These are phyloP conservation scores for Plectosphaerella sp. DNA, from an alignment of 2,329 filamentous ascomycete genomes.

Conservation along the genomic window DNA sequence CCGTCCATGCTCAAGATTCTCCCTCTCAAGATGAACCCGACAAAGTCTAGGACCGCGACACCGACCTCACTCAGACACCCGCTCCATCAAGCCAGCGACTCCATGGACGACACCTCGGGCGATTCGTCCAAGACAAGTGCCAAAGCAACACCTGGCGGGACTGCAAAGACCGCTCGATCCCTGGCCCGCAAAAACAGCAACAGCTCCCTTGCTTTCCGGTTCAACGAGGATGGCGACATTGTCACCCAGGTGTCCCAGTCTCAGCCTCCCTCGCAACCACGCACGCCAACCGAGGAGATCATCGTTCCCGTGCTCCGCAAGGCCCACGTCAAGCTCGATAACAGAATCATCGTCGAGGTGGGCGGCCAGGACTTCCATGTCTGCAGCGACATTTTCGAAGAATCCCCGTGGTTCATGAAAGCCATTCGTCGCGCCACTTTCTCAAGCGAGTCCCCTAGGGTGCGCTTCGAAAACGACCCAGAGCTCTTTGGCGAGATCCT, in stretches of 20 bases:
- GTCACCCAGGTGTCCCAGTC: neutral
- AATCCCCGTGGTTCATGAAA: slow-evolving; percentile 7
- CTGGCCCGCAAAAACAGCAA: too few relatives aligned
- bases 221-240: neutral
- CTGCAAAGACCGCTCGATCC: too few relatives aligned
- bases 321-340: neutral
- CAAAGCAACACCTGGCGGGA: too few relatives aligned
- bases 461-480: slow-evolving; percentile 32
- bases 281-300: neutral
- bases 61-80: too few relatives aligned
- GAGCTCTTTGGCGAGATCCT: slow-evolving; percentile 29
- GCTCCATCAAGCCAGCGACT: too few relatives aligned
- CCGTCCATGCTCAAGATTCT: too few relatives aligned
- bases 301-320: neutral
- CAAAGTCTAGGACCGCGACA: too few relatives aligned
- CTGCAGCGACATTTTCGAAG: slow-evolving; percentile 6
- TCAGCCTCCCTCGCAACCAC: neutral
- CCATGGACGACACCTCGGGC: too few relatives aligned
- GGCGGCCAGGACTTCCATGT: slow-evolving; percentile 12
- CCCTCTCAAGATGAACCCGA: too few relatives aligned
- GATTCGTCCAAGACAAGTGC: too few relatives aligned
- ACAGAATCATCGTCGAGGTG: slow-evolving; percentile 9
- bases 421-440: slow-evolving; percentile 7
- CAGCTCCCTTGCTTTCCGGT: neutral
- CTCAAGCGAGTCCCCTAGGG: slow-evolving; percentile 8